Conservation (phyloP, 192 early-diverging fungal species). For the Backusella luteola region DNA sequence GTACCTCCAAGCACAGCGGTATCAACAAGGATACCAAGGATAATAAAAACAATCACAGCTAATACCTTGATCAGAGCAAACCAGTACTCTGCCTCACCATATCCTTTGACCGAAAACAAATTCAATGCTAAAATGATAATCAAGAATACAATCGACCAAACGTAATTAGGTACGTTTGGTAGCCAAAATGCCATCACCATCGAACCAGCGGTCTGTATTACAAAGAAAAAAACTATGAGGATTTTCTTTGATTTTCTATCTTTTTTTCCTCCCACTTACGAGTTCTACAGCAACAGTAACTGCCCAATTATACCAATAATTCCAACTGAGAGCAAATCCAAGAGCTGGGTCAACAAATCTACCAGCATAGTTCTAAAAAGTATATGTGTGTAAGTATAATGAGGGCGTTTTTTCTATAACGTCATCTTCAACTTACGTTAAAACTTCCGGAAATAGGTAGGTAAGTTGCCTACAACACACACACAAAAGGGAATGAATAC, state of each 20-base stretch:
- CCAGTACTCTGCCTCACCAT: constrained; percentile 91
- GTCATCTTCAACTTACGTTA: constrained; percentile 30
- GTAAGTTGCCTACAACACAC: constrained; percentile 51
- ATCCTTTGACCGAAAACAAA: constrained; percentile 69
- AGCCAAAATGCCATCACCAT: constrained; percentile 77
- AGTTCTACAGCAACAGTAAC: constrained; percentile 35
- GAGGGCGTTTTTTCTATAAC: too few species aligned
- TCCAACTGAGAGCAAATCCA: constrained; percentile 75
- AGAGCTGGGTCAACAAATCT: constrained; percentile 86
- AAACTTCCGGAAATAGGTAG: constrained; percentile 85
- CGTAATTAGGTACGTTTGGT: constrained; percentile 29
- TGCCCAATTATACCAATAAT: constrained; percentile 41
- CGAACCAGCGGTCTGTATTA: constrained; percentile 59
- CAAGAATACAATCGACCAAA: constrained; percentile 55
- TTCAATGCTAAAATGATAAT: constrained; percentile 71
- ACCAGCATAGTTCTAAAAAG: constrained; percentile 54
- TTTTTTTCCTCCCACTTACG: neutral
- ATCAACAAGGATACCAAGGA: constrained; percentile 75
- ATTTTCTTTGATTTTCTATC: neutral
- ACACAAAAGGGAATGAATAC: neutral
- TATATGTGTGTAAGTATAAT: too few species aligned
- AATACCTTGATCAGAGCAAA: constrained; percentile 82
- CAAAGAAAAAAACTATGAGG: constrained; percentile 61
- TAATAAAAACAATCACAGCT: constrained; percentile 80
- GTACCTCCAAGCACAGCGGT: constrained; percentile 63